phyloP scores from a whole-genome alignment of 768 basidiomycete species.

The Trichaptum fuscoviolaceum region DNA sequence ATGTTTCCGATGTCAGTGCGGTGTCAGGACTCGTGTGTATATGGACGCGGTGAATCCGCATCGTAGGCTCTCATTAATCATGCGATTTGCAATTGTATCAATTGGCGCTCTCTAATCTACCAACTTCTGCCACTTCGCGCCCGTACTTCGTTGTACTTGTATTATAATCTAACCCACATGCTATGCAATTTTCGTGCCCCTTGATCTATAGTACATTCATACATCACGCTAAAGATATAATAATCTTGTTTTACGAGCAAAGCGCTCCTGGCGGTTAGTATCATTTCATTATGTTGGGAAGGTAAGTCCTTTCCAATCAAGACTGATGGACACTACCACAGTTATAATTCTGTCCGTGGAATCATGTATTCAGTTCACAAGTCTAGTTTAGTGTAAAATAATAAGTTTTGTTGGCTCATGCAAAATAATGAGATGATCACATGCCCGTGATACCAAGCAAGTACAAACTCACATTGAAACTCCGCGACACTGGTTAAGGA shows the following conservation, averaged over 20 bases:
- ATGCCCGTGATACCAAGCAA: neutral
- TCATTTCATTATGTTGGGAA: neutral
- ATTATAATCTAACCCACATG: neutral
- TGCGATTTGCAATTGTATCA: neutral
- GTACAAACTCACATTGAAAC: neutral
- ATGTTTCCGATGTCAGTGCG: neutral
- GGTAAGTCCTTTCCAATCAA: neutral
- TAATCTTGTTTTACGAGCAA: neutral
- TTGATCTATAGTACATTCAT: neutral
- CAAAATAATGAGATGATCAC: neutral
- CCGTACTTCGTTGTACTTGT: conserved; percentile 2
- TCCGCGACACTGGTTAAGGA: neutral
- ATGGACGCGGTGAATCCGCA: neutral
- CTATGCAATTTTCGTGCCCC: conserved; percentile 5
- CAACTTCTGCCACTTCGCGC: conserved; percentile 1
- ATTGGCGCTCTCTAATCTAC: neutral
- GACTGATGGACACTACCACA: neutral
- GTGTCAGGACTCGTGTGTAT: neutral
- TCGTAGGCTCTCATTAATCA: neutral
- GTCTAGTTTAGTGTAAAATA: too few species aligned
- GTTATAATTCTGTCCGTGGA: neutral
- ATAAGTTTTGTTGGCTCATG: neutral
- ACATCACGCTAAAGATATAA: neutral
- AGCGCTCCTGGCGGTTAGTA: neutral
- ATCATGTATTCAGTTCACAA: neutral